Evolutionary conservation across 2,329 filamentous ascomycete genomes (phyloP).

Genomic region (Pyrenochaeta sp.): DNA sequence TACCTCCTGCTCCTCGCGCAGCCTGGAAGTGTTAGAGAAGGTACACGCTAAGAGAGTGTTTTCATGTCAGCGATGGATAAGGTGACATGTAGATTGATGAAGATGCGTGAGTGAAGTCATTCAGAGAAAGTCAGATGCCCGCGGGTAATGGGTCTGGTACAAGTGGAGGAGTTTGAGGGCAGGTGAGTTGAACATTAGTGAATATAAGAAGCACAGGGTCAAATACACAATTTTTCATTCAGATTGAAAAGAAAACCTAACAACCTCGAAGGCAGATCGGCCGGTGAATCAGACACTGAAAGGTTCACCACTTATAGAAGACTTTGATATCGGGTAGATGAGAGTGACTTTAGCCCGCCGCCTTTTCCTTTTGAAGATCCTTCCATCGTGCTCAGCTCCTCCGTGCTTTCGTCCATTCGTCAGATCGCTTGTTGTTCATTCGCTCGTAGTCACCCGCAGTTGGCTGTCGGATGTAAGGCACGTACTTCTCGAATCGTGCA

Average conservation of each 20-base stretch:
- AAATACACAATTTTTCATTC: conserved; percentile 2
- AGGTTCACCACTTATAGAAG: conserved; percentile 1
- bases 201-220: neutral
- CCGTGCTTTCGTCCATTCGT: conserved; percentile 4
- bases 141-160: no score
- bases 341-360: conserved; percentile 1
- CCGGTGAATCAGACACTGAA: conserved; percentile 6
- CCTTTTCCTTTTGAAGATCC: conserved; percentile 2
- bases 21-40: no score
- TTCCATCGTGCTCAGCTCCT: conserved; percentile 5
- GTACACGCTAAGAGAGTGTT: no score
- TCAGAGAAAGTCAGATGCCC: no score
- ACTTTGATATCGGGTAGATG: neutral
- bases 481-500: conserved; percentile 18
- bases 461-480: conserved; percentile 17
- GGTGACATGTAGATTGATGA: no score
- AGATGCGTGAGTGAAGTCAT: no score
- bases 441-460: conserved; percentile 9
- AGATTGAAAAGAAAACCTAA: conserved; percentile 1
- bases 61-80: no score
- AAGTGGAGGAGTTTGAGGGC: no score
- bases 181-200: no score
- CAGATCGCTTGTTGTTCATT: conserved; percentile 6
- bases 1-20: no score
- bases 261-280: conserved; percentile 3